Percentiles rank a stretch among this genome's conserved stretches.
Evolutionary conservation across 2,329 filamentous ascomycete genomes (phyloP).

Genomic region (Septoria petroselini): DNA sequence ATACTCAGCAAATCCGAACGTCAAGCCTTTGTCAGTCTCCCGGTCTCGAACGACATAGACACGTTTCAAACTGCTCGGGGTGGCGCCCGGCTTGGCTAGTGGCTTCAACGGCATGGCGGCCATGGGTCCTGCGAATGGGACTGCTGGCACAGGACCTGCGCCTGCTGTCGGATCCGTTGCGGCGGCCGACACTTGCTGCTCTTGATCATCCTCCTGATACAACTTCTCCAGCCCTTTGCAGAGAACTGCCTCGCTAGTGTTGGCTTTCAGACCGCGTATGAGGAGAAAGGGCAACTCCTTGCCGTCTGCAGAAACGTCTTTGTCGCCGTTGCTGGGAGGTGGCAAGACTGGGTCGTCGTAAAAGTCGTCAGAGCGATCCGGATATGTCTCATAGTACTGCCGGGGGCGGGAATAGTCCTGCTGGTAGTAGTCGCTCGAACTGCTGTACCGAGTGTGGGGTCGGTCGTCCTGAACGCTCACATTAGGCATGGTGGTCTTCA

Average conservation of each 20-base stretch:
- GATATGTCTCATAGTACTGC: conserved; percentile 9
- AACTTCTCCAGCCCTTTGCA: conserved; percentile 71
- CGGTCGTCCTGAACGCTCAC: conserved; percentile 18
- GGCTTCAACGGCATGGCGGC: conserved; percentile 3
- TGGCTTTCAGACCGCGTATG: conserved; percentile 66
- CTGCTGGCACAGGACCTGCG: conserved; percentile 26
- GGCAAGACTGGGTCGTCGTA: conserved; percentile 25
- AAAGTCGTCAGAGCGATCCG: conserved; percentile 14
- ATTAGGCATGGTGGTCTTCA: conserved; percentile 16
- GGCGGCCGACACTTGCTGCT: neutral
- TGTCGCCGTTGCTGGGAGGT: conserved; percentile 26
- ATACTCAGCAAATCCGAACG: conserved; percentile 83
- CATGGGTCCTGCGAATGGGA: neutral
- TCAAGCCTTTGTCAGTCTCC: conserved; percentile 67
- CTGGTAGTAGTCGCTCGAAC: conserved; percentile 17
- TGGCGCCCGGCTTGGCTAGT: conserved; percentile 45
- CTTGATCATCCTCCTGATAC: conserved; percentile 49
- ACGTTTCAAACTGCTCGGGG: conserved; percentile 69
- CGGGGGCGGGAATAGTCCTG: conserved; percentile 12
- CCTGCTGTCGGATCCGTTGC: neutral
- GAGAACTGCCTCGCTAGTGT: conserved; percentile 69
- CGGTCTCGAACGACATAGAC: conserved; percentile 74
- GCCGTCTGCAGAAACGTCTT: conserved; percentile 26
- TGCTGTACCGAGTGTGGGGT: conserved; percentile 13
- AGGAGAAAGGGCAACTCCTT: conserved; percentile 54